Evolutionary conservation across 2,329 filamentous ascomycete genomes (phyloP).

Genomic region (Periconia sp.): DNA sequence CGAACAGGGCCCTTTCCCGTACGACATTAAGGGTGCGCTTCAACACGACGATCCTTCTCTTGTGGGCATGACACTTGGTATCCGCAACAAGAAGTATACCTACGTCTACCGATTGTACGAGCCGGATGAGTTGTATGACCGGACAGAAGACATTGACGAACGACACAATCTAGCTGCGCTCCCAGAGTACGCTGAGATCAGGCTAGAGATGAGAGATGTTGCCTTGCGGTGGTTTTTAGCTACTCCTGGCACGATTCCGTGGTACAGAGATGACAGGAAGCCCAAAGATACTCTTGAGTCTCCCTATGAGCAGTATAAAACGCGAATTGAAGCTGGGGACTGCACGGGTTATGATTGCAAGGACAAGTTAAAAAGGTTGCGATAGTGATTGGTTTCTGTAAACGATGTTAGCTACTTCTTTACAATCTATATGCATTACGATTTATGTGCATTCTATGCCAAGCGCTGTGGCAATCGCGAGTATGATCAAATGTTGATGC

Average conservation of each 20-base stretch:
- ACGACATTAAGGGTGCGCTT: conserved; percentile 50
- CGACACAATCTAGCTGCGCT: conserved; percentile 43
- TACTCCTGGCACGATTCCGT: conserved; percentile 3
- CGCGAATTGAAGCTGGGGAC: no score
- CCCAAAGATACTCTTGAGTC: conserved; percentile 4
- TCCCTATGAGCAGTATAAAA: neutral
- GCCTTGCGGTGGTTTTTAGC: conserved; percentile 5
- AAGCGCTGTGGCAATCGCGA: no score
- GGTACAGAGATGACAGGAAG: conserved; percentile 3
- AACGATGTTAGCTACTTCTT: no score
- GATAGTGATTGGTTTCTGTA: no score
- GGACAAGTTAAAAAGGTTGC: no score
- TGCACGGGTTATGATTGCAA: no score
- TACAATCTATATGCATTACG: no score
- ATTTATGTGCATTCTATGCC: no score
- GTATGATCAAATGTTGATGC: no score
- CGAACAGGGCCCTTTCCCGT: conserved; percentile 48
- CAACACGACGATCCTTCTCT: conserved; percentile 50
- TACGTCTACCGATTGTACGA: conserved; percentile 53
- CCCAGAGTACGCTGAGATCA: neutral
- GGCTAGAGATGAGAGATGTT: neutral
- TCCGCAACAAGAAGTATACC: conserved; percentile 44
- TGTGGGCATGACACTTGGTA: conserved; percentile 48
- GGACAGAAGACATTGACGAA: conserved; percentile 43
- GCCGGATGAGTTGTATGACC: conserved; percentile 47